Conservation (phyloP, 148 eudicot species). For the Heliosperma pusillum region DNA sequence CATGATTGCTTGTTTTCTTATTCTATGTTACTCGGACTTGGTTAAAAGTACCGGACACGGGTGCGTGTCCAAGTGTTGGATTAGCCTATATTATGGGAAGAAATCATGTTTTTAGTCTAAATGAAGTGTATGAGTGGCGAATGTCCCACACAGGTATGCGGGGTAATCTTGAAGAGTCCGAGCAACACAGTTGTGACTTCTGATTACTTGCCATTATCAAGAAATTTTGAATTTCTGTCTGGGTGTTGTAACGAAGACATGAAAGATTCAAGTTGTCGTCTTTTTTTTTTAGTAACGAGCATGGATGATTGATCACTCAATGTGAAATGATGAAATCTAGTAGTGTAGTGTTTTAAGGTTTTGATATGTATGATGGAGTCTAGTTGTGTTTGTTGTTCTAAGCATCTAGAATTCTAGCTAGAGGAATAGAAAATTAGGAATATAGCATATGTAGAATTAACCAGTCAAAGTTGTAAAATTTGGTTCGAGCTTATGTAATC, state of each 20-base stretch:
- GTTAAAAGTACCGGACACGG: too few relatives aligned
- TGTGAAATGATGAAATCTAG: background rate
- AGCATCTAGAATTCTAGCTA: background rate
- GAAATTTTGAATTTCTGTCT: background rate
- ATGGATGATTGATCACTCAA: background rate
- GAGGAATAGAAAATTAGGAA: too few relatives aligned
- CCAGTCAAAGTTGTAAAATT: background rate
- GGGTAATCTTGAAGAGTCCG: too few relatives aligned
- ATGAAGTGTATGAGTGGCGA: too few relatives aligned
- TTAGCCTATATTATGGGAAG: too few relatives aligned
- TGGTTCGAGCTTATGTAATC: background rate
- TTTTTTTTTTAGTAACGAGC: background rate
- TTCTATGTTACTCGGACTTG: too few relatives aligned
- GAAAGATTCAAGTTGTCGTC: background rate
- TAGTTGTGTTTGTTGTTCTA: background rate
- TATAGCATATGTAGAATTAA: background rate
- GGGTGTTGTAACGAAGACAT: background rate
- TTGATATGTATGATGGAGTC: background rate
- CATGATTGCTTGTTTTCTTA: background rate
- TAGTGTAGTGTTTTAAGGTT: background rate
- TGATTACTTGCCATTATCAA: background rate
- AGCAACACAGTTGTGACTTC: too few relatives aligned
- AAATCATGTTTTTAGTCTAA: too few relatives aligned
- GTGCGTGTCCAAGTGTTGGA: too few relatives aligned
- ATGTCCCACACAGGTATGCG: too few relatives aligned